Percentiles rank a stretch among this genome's conserved stretches.
These are phyloP conservation scores for Coemansia sp. DNA, from an alignment of 192 early-diverging fungal genomes.

Conservation along the genomic window DNA sequence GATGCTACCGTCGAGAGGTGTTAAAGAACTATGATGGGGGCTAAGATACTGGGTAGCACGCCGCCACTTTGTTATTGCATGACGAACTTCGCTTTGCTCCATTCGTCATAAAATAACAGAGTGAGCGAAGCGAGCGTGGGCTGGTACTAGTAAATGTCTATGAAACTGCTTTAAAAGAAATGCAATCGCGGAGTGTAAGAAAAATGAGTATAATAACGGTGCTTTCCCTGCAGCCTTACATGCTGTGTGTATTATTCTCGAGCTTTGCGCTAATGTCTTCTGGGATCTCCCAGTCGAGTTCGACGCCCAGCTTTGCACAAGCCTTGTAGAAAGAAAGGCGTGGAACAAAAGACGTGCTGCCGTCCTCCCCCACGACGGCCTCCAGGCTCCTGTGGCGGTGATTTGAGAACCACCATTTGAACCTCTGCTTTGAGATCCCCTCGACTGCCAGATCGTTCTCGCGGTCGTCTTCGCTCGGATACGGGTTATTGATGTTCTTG, in stretches of 20 bases:
- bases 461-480: constrained; percentile 27
- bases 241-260: background rate
- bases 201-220: too few species aligned
- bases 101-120: too few species aligned
- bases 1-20: too few species aligned
- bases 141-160: too few species aligned
- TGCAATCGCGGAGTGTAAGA: too few species aligned
- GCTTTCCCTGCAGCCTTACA: too few species aligned
- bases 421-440: constrained; percentile 15
- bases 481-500: constrained; percentile 34
- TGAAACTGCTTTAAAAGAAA: too few species aligned
- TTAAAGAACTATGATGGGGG: too few species aligned
- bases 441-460: constrained; percentile 10
- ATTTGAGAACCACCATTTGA: constrained; percentile 55
- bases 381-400: constrained; percentile 37
- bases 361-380: constrained; percentile 7
- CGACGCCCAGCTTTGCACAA: constrained; percentile 18
- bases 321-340: constrained; percentile 27
- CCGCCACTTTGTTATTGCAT: too few species aligned
- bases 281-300: constrained; percentile 27
- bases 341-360: constrained; percentile 18
- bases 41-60: too few species aligned
- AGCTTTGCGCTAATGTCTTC: constrained; percentile 8
- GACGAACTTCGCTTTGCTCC: too few species aligned
- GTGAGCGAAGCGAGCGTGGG: too few species aligned